phyloP scores from a whole-genome alignment of 2,329 filamentous ascomycete species.

The Cladophialophora exuberans region DNA sequence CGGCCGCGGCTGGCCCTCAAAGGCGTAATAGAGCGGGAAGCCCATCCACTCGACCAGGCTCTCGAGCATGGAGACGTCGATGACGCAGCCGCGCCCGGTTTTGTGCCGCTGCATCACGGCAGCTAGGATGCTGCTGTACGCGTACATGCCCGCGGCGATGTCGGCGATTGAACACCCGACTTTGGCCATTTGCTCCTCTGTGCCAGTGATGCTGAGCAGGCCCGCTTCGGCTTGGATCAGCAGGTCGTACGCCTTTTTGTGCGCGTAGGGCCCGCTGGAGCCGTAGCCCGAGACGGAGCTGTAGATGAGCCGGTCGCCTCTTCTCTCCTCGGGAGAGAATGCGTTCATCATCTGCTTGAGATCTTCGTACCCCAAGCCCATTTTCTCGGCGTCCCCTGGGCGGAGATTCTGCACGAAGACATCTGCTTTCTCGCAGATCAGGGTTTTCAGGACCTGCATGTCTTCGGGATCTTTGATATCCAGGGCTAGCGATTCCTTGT shows the following conservation, averaged over 20 bases:
- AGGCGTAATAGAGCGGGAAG: slow-evolving; percentile 60
- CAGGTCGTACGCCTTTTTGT: slow-evolving; percentile 61
- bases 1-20: slow-evolving; percentile 49
- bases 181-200: slow-evolving; percentile 48
- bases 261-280: slow-evolving; percentile 53
- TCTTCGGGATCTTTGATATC: slow-evolving; percentile 53
- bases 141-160: slow-evolving; percentile 58
- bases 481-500: slow-evolving; percentile 57
- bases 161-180: slow-evolving; percentile 60
- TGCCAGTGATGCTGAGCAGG: slow-evolving; percentile 56
- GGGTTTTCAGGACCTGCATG: slow-evolving; percentile 46
- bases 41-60: slow-evolving; percentile 64
- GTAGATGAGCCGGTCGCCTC: slow-evolving; percentile 54
- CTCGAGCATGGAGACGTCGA: slow-evolving; percentile 63
- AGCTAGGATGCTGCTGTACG: slow-evolving; percentile 55
- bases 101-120: slow-evolving; percentile 54
- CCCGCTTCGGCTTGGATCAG: slow-evolving; percentile 60
- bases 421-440: slow-evolving; percentile 50
- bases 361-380: slow-evolving; percentile 53
- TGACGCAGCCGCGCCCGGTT: slow-evolving; percentile 52
- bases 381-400: slow-evolving; percentile 52
- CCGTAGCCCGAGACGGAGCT: slow-evolving; percentile 61
- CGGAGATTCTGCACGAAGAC: slow-evolving; percentile 60
- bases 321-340: slow-evolving; percentile 13
- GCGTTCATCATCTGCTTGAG: slow-evolving; percentile 39